These are phyloP conservation scores for Pseudocercospora ulei DNA, from an alignment of 2,329 filamentous ascomycete species.

Conservation along the genomic window DNA sequence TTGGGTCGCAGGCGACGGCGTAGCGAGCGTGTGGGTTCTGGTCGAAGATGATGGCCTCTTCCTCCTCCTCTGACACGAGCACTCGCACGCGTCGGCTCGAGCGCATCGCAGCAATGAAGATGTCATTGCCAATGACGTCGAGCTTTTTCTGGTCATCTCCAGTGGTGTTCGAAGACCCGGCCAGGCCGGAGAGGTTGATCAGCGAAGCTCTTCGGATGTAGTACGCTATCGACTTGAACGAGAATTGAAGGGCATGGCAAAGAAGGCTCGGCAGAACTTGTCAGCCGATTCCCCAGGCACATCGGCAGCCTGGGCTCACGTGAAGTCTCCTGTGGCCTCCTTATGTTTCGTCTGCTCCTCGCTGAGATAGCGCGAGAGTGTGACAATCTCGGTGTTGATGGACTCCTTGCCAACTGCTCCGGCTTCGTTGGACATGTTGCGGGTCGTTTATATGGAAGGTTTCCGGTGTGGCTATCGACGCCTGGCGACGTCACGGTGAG, in stretches of 20 bases:
- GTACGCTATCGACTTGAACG: slow-evolving; percentile 99
- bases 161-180: slow-evolving; percentile 86
- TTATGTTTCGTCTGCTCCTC: slow-evolving; percentile 90
- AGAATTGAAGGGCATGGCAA: slow-evolving; percentile 96
- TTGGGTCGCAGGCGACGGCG: slow-evolving; percentile 92
- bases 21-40: slow-evolving; percentile 68
- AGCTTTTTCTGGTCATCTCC: slow-evolving; percentile 99
- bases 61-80: slow-evolving; percentile 96
- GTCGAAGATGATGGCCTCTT: slow-evolving; percentile 78
- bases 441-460: slow-evolving; percentile 3
- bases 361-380: slow-evolving; percentile 86
- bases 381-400: slow-evolving; percentile 93
- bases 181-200: slow-evolving; percentile 79
- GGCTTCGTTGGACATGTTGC: slow-evolving; percentile 13
- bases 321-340: slow-evolving; percentile 96
- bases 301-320: slow-evolving; percentile 50
- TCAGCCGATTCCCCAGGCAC: slow-evolving; percentile 17
- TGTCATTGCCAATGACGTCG: slow-evolving; percentile 95
- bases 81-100: slow-evolving; percentile 83
- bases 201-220: slow-evolving; percentile 94
- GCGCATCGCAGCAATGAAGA: slow-evolving; percentile 92
- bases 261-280: slow-evolving; percentile 54
- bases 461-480: background rate
- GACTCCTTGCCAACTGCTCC: slow-evolving; percentile 49
- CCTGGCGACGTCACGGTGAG: slow-evolving; percentile 9